Evolutionary conservation across 2,329 filamentous ascomycete species (phyloP).

Genomic region (Xylaria sp.): DNA sequence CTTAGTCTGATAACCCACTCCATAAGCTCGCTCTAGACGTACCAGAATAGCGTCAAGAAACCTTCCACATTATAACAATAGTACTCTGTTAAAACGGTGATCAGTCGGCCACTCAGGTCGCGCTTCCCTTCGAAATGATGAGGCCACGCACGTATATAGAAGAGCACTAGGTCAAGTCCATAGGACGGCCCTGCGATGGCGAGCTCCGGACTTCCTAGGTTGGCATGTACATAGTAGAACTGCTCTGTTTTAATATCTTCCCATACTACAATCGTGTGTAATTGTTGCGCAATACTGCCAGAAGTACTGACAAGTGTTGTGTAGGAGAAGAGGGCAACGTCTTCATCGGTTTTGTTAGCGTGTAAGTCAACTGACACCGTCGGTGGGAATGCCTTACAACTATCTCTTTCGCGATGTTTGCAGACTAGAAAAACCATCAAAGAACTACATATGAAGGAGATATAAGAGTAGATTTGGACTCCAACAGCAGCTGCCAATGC

Average conservation of each 20-base stretch:
- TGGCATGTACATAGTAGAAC: slow-evolving; percentile 50
- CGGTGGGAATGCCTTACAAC: slow-evolving; percentile 51
- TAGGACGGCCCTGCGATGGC: slow-evolving; percentile 55
- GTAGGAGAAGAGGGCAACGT: slow-evolving; percentile 54
- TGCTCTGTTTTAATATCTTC: slow-evolving; percentile 53
- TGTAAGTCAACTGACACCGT: not conserved
- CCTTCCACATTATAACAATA: slow-evolving; percentile 63
- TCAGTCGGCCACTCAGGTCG: slow-evolving; percentile 25
- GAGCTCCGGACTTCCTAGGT: slow-evolving; percentile 54
- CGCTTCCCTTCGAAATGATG: not conserved
- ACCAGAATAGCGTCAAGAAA: slow-evolving; percentile 59
- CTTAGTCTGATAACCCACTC: not conserved
- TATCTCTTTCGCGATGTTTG: slow-evolving; percentile 54
- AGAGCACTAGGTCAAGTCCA: slow-evolving; percentile 56
- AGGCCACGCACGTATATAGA: slow-evolving; percentile 58
- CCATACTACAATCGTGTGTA: slow-evolving; percentile 55
- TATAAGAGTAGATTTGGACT: slow-evolving; percentile 51
- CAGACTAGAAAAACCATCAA: slow-evolving; percentile 53
- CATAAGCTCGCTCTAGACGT: slow-evolving; percentile 23
- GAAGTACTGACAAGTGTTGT: slow-evolving; percentile 52
- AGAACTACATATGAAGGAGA: slow-evolving; percentile 49
- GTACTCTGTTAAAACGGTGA: slow-evolving; percentile 52
- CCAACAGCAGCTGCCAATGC: slow-evolving; percentile 49
- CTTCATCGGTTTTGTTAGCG: slow-evolving; percentile 44
- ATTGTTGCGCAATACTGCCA: slow-evolving; percentile 56